Evolutionary conservation across 371 early-diverging fungal species (phyloP).

Genomic region (Furculomyces boomerangus): DNA sequence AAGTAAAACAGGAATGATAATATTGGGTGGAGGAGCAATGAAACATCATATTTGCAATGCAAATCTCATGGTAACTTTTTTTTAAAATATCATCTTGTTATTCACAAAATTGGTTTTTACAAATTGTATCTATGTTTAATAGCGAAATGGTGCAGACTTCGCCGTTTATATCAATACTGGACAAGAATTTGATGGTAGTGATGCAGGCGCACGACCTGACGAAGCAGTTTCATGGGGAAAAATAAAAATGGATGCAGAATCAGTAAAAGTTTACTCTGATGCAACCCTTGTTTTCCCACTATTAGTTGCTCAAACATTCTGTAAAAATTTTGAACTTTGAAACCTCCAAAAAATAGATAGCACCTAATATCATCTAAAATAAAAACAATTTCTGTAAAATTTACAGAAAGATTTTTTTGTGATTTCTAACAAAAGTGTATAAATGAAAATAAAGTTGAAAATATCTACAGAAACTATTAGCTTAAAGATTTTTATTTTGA

Average conservation of each 20-base stretch:
- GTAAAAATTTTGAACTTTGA: constrained; percentile 22
- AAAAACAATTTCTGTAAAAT: too few relatives aligned
- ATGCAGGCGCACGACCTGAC: constrained; percentile 97
- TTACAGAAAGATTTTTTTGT: too few relatives aligned
- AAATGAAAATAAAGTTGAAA: too few relatives aligned
- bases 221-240: constrained; percentile 99
- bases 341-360: too few relatives aligned
- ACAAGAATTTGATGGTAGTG: constrained; percentile 98
- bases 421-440: too few relatives aligned
- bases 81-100: constrained; percentile 11
- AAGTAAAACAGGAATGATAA: constrained; percentile 92
- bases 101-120: not conserved
- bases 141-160: constrained; percentile 98
- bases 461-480: too few relatives aligned
- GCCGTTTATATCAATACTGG: constrained; percentile 98
- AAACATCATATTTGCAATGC: constrained; percentile 99
- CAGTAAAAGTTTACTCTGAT: constrained; percentile 93
- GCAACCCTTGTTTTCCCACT: constrained; percentile 93
- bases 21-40: constrained; percentile 96
- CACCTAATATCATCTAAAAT: too few relatives aligned
- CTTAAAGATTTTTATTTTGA: too few relatives aligned
- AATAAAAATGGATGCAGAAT: constrained; percentile 66
- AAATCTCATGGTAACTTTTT: constrained; percentile 97
- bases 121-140: constrained; percentile 21
- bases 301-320: constrained; percentile 88